Conservation (phyloP, 495 filamentous ascomycete genomes). For the Talaromyces stipitatus region DNA sequence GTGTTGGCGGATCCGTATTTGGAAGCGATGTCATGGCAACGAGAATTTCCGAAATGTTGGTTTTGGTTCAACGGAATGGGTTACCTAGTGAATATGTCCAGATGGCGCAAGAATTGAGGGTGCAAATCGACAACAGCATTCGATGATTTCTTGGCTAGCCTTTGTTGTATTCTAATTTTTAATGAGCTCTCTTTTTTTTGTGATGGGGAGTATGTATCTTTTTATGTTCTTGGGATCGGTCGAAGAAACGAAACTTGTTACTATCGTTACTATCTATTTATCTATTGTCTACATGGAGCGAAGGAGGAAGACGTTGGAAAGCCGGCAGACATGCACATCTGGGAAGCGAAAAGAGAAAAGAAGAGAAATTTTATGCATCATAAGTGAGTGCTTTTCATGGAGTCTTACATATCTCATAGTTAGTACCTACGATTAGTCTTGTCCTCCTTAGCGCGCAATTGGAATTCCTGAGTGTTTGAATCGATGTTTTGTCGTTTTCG, state of each 20-base stretch:
- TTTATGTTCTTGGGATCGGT: not conserved
- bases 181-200: not conserved
- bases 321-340: not conserved
- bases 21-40: conserved; percentile 44
- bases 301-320: not conserved
- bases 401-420: not conserved
- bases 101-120: conserved; percentile 30
- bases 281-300: not conserved
- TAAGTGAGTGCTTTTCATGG: not conserved
- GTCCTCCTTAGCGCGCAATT: too few relatives aligned
- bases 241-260: not conserved
- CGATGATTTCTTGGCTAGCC: conserved; percentile 17
- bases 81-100: conserved; percentile 23
- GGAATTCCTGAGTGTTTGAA: too few relatives aligned
- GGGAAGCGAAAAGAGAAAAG: not conserved
- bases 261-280: too few relatives aligned
- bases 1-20: conserved; percentile 44
- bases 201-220: not conserved
- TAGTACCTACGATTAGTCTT: too few relatives aligned
- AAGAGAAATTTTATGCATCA: not conserved
- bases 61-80: conserved; percentile 34
- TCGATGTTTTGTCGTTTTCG: too few relatives aligned
- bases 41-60: conserved; percentile 38
- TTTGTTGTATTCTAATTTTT: conserved; percentile 2
- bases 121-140: conserved; percentile 36